Percentiles rank a stretch among this genome's conserved stretches.
These are phyloP conservation scores for Globisporangium paroecandrum DNA, from an alignment of 352 stramenopile species.

Conservation along the genomic window DNA sequence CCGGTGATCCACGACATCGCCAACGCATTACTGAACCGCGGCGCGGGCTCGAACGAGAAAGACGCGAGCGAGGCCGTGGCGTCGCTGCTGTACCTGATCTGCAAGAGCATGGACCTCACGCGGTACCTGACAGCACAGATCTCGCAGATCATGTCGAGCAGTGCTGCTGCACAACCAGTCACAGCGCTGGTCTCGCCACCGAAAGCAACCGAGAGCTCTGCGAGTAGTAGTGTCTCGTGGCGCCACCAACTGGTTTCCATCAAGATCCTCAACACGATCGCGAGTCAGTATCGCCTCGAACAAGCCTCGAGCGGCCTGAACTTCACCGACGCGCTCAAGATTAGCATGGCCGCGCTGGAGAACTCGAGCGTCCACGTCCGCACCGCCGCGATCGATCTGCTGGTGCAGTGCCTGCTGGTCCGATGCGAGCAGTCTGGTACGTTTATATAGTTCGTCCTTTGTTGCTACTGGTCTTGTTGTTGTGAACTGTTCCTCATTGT, in stretches of 20 bases:
- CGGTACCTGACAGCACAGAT: slow-evolving; percentile 57
- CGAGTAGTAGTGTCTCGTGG: slow-evolving; percentile 39
- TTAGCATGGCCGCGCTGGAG: slow-evolving; percentile 59
- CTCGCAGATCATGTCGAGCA: slow-evolving; percentile 35
- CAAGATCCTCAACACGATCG: slow-evolving; percentile 76
- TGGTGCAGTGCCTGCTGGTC: slow-evolving; percentile 73
- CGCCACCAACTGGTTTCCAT: slow-evolving; percentile 69
- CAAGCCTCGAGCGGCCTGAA: slow-evolving; percentile 43
- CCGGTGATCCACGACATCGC: slow-evolving; percentile 48
- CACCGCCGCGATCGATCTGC: slow-evolving; percentile 59
- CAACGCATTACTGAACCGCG: slow-evolving; percentile 40
- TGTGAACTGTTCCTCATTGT: neutral
- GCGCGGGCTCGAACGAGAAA: slow-evolving; percentile 71
- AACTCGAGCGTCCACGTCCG: slow-evolving; percentile 79
- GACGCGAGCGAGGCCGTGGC: slow-evolving; percentile 72
- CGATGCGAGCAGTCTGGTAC: slow-evolving; percentile 72
- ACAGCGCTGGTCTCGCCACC: slow-evolving; percentile 19
- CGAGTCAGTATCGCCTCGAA: slow-evolving; percentile 77
- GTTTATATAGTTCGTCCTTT: neutral
- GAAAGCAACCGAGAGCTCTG: slow-evolving; percentile 12
- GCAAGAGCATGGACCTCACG: slow-evolving; percentile 74
- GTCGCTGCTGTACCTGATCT: slow-evolving; percentile 76
- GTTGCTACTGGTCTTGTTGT: neutral
- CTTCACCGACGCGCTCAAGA: slow-evolving; percentile 59
- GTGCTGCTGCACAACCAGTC: slow-evolving; percentile 1